Percentiles rank a stretch among this genome's conserved stretches.
Conservation (phyloP, 2,329 filamentous ascomycete genomes). For the Diplodia sapinea region DNA sequence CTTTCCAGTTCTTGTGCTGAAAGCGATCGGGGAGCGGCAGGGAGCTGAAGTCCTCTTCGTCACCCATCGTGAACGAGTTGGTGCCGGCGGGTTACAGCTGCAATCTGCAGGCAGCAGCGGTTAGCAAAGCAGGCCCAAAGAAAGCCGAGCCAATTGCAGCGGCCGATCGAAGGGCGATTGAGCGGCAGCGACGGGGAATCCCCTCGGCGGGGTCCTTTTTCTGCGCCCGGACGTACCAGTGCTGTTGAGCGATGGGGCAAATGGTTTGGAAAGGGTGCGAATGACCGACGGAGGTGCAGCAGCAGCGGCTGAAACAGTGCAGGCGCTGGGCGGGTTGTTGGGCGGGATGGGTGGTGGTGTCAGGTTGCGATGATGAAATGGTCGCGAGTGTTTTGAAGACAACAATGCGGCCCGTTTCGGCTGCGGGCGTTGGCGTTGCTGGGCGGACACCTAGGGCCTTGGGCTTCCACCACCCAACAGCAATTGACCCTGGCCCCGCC, state of each 20-base stretch:
- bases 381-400: constrained; percentile 30
- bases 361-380: constrained; percentile 19
- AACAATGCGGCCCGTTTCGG: constrained; percentile 29
- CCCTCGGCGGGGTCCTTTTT: constrained; percentile 13
- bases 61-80: constrained; percentile 66
- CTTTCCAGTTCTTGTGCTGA: constrained; percentile 95
- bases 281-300: not conserved
- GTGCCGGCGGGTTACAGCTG: constrained; percentile 23
- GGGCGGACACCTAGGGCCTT: constrained; percentile 24
- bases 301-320: not conserved
- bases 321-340: not conserved
- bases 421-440: constrained; percentile 27
- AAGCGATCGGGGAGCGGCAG: constrained; percentile 81
- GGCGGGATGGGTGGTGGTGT: constrained; percentile 4
- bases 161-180: constrained; percentile 1
- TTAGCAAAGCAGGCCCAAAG: not conserved
- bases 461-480: constrained; percentile 19
- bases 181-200: not conserved
- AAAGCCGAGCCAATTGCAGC: too few relatives aligned
- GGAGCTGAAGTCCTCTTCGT: constrained; percentile 83
- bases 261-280: not conserved
- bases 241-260: not conserved
- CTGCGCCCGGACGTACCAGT: constrained; percentile 26
- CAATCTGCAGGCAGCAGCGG: not conserved
- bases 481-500: constrained; percentile 17